Base-by-base conservation (phyloP, 192 early-diverging fungal genomes). In the Rhizoclosmatium sp. region DNA sequence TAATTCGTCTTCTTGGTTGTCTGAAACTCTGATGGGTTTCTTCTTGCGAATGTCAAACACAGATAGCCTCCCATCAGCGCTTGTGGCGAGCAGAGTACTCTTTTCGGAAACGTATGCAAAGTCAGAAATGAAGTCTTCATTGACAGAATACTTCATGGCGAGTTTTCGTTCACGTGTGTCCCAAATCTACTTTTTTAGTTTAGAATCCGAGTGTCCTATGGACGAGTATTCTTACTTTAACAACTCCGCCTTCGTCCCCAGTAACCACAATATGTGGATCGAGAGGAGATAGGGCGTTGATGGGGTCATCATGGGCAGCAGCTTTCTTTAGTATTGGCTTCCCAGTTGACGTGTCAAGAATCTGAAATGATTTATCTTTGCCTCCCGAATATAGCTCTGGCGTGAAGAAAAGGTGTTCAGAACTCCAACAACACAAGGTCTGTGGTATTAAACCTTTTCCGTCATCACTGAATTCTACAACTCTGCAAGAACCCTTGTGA, bases 1-100 rank as follows among this genome's bases (percentile, higher is more conserved):
- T 49, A 99, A 87, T 79, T 98, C 98, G 82, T 98, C 96, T 47
- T 99, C 98, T 87, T 95, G 95, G 78, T 96, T 93, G 42, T 93
- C 98, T 4, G 95, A 98, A 77, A 95, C 92, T 46, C 91, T 94
- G 41, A 94, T 84, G 14, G 95, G 93, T 64, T 94, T 92, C 12
- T 89, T 84, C 82, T 97, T 97, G 62, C 96, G 92, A 56, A 96
- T 89, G 81, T 99, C 97, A 79, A 93, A 96, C 2, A 95, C 90
- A 21, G 95, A 94, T 77, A 99, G 85, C 54, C 89, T 93, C 2
- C 97, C 98, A 77, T 99, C 97, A 39, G 93, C 97, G 77, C 95
- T 92, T 31, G 93, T 89, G 0, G 90, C 92, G 31, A 99, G 84
- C 62, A 99, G 76, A 1, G 95, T 95, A 47, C 92, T 93, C 64